These are phyloP conservation scores for Colletotrichum falcatum DNA, from an alignment of 2,329 filamentous ascomycete genomes.

Conservation along the genomic window DNA sequence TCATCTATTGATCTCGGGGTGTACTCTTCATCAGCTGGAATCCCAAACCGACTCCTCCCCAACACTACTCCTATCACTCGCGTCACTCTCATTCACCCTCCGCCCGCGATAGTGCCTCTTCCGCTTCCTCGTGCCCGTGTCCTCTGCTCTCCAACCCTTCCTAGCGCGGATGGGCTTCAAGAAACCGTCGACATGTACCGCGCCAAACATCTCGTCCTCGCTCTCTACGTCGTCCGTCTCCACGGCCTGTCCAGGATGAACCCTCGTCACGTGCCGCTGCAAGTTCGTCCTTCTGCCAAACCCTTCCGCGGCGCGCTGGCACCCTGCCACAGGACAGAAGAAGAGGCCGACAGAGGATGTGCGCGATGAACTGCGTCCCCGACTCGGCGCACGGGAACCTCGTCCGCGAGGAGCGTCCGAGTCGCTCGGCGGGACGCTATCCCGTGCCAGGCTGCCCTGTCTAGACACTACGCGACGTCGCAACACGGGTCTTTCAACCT, in stretches of 20 bases:
- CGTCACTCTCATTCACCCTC: slow-evolving; percentile 24
- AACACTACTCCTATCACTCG: not conserved
- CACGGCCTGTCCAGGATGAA: slow-evolving; percentile 54
- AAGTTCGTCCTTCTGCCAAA: slow-evolving; percentile 54
- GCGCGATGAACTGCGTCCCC: slow-evolving; percentile 46
- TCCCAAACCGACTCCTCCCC: slow-evolving; percentile 21
- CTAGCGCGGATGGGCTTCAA: slow-evolving; percentile 65
- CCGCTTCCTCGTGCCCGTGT: slow-evolving; percentile 33
- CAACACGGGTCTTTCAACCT: not conserved
- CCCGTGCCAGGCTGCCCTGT: slow-evolving; percentile 46
- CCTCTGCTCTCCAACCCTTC: slow-evolving; percentile 56
- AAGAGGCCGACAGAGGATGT: slow-evolving; percentile 51
- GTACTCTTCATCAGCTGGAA: slow-evolving; percentile 11
- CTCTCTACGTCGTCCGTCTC: slow-evolving; percentile 54
- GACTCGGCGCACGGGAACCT: not conserved
- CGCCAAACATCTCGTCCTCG: slow-evolving; percentile 69
- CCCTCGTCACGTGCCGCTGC: slow-evolving; percentile 52
- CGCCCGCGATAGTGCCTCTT: slow-evolving; percentile 36
- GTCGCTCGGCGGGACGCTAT: slow-evolving; percentile 42
- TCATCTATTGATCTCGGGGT: not conserved
- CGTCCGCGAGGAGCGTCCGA: slow-evolving; percentile 24
- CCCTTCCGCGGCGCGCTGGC: slow-evolving; percentile 52
- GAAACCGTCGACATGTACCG: slow-evolving; percentile 77
- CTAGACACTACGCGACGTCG: slow-evolving; percentile 50
- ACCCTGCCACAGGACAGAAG: slow-evolving; percentile 53